Conservation (phyloP, 2,329 filamentous ascomycete genomes). For the Cordyceps sp. region DNA sequence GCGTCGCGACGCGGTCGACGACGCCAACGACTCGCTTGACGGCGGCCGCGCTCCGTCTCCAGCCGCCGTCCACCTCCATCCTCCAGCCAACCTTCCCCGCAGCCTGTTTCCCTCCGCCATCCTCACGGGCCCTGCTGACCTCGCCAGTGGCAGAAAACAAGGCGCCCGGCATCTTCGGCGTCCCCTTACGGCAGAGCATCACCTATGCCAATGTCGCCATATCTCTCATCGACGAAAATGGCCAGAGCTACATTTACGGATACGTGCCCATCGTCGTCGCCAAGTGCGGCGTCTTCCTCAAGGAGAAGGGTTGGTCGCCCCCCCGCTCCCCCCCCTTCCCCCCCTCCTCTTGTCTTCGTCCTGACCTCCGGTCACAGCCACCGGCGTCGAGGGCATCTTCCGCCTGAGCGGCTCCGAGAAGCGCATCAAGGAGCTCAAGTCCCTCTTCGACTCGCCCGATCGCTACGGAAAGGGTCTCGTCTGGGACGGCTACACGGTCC, state of each 20-base stretch:
- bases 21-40: neutral
- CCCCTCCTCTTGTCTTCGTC: neutral
- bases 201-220: slow-evolving; percentile 97
- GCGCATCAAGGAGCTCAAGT: slow-evolving; percentile 91
- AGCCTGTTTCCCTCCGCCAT: too few species aligned
- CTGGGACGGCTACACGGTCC: slow-evolving; percentile 95
- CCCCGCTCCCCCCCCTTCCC: neutral
- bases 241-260: slow-evolving; percentile 93
- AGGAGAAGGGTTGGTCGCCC: slow-evolving; percentile 66
- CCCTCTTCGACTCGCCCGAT: slow-evolving; percentile 83
- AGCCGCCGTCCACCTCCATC: too few species aligned
- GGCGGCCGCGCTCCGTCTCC: neutral
- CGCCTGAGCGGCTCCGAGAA: slow-evolving; percentile 92
- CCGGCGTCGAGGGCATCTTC: slow-evolving; percentile 90
- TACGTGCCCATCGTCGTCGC: slow-evolving; percentile 97
- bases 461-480: slow-evolving; percentile 92
- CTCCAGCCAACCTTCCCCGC: neutral
- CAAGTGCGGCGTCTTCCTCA: slow-evolving; percentile 92
- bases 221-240: slow-evolving; percentile 80
- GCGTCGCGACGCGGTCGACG: neutral
- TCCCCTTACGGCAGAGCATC: slow-evolving; percentile 86
- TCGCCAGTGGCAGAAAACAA: slow-evolving; percentile 21
- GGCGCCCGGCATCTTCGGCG: slow-evolving; percentile 75
- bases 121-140: slow-evolving; percentile 7
- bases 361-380: slow-evolving; percentile 43